Evolutionary conservation across 768 basidiomycete genomes (phyloP).

Genomic region (Crucibulum laeve): DNA sequence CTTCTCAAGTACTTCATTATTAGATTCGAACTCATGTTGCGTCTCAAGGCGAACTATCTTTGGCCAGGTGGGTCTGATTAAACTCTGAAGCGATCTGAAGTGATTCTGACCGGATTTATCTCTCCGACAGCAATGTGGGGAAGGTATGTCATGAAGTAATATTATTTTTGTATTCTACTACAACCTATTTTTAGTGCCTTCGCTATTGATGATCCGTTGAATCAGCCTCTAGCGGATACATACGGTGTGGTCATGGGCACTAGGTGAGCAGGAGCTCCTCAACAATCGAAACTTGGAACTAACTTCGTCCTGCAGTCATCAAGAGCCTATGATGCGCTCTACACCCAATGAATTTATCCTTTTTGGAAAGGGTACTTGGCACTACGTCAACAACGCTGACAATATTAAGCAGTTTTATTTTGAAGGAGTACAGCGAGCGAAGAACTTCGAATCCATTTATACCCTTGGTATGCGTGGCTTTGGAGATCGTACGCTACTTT

Average conservation of each 20-base stretch:
- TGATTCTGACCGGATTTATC: not conserved
- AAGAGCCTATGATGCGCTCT: conserved; percentile 74
- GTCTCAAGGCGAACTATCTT: conserved; percentile 65
- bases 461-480: conserved; percentile 70
- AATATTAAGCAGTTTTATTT: conserved; percentile 61
- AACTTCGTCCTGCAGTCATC: conserved; percentile 35
- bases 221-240: conserved; percentile 57
- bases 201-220: conserved; percentile 53
- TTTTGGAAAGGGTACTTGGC: conserved; percentile 57
- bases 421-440: conserved; percentile 53
- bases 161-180: not conserved
- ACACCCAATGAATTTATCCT: conserved; percentile 62
- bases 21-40: conserved; percentile 63
- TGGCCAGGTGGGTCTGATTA: conserved; percentile 52
- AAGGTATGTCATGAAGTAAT: conserved; percentile 19
- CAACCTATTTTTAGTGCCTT: conserved; percentile 35
- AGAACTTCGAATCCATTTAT: conserved; percentile 56
- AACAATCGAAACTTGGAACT: not conserved
- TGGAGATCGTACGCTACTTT: conserved; percentile 38
- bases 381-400: conserved; percentile 51
- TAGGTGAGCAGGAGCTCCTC: conserved; percentile 25
- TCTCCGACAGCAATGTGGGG: conserved; percentile 34
- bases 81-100: not conserved
- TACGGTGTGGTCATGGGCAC: conserved; percentile 74
- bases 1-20: not conserved